A percentile compares a stretch with the other conserved stretches of the same genome.
Conservation (phyloP, 768 basidiomycete genomes). For the Agrocybe pediades region DNA sequence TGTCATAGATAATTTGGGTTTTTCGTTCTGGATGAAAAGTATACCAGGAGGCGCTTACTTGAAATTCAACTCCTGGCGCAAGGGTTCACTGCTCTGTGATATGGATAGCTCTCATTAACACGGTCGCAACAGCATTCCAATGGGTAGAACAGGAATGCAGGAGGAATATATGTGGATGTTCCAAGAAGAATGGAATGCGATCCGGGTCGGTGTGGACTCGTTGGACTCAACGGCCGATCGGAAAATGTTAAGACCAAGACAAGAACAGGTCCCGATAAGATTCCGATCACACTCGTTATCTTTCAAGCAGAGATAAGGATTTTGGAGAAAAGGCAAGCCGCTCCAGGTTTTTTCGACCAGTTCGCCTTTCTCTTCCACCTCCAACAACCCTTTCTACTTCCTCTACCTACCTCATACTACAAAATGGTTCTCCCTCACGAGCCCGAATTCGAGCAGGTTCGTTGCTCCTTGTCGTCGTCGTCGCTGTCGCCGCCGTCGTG, state of each 20-base stretch:
- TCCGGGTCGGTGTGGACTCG: background rate
- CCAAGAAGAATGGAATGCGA: background rate
- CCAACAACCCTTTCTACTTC: background rate
- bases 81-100: no score
- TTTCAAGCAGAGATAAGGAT: conserved; percentile 25
- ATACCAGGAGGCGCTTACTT: no score
- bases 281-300: conserved; percentile 16
- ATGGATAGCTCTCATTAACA: no score
- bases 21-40: no score
- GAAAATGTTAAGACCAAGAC: conserved; percentile 7
- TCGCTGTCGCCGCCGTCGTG: background rate
- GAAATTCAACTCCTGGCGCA: no score
- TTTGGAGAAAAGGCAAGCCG: conserved; percentile 17
- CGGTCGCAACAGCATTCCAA: no score
- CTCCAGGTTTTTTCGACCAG: conserved; percentile 1
- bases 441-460: conserved; percentile 72
- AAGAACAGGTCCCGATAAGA: conserved; percentile 16
- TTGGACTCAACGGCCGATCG: conserved; percentile 20
- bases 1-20: no score
- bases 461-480: background rate
- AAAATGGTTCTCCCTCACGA: conserved; percentile 51
- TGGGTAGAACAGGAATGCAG: no score
- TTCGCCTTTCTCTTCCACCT: conserved; percentile 8
- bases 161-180: no score
- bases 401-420: background rate